Conservation (phyloP, 2,329 filamentous ascomycete species). For the Ascosphaera pollenicola region DNA sequence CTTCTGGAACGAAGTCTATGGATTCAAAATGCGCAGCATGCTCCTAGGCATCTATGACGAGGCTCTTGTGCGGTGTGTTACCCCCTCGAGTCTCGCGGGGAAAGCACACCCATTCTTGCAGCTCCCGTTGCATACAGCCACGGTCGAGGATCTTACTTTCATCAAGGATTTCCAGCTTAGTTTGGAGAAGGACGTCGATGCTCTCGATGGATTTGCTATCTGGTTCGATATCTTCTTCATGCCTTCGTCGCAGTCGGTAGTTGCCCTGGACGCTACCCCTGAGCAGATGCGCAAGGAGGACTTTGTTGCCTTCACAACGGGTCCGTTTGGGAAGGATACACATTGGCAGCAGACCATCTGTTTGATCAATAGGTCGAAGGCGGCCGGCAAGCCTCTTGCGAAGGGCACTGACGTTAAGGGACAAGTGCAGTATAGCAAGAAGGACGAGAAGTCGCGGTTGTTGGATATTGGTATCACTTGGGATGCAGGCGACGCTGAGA, state of each 20-base stretch:
- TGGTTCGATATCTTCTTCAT: slow-evolving; percentile 95
- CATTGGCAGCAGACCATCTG: slow-evolving; percentile 81
- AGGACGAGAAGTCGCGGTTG: slow-evolving; percentile 45
- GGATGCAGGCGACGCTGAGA: slow-evolving; percentile 24
- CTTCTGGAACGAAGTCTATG: slow-evolving; percentile 87
- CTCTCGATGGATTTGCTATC: slow-evolving; percentile 66
- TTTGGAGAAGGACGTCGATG: slow-evolving; percentile 38
- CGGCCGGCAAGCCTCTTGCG: slow-evolving; percentile 25
- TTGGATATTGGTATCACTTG: slow-evolving; percentile 44
- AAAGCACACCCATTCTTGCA: slow-evolving; percentile 44
- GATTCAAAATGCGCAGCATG: slow-evolving; percentile 89
- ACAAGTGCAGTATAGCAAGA: slow-evolving; percentile 46
- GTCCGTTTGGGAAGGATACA: slow-evolving; percentile 51
- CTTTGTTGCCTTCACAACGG: slow-evolving; percentile 64
- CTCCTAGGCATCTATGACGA: slow-evolving; percentile 62
- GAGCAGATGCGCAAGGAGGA: slow-evolving; percentile 41
- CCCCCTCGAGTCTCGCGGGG: slow-evolving; percentile 29
- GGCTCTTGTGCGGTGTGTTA: slow-evolving; percentile 52
- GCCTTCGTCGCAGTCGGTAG: slow-evolving; percentile 28
- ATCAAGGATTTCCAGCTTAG: slow-evolving; percentile 41
- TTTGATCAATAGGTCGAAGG: slow-evolving; percentile 37
- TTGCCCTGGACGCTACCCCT: slow-evolving; percentile 33
- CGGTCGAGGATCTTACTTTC: slow-evolving; percentile 53
- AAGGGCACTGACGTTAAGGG: slow-evolving; percentile 40
- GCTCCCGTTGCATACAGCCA: slow-evolving; percentile 54